Percentiles rank a stretch among this genome's conserved stretches.
phyloP scores from a whole-genome alignment of 2,329 filamentous ascomycete genomes.

The Teratosphaeria nubilosa region DNA sequence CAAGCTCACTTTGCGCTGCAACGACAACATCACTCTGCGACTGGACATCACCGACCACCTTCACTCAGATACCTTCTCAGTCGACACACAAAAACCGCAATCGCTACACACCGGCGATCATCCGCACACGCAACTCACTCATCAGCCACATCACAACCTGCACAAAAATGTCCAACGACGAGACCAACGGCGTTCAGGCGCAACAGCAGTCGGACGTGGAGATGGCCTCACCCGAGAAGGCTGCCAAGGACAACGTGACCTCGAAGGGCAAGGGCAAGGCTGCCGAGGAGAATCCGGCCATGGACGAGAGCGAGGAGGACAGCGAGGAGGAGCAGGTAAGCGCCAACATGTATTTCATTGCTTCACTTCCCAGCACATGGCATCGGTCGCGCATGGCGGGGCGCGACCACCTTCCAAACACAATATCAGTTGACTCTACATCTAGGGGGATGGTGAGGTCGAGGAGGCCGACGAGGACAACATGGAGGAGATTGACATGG shows the following conservation, averaged over 20 bases:
- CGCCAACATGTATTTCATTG: background rate
- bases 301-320: slow-evolving; percentile 46
- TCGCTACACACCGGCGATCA: background rate
- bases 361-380: background rate
- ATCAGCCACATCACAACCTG: background rate
- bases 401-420: background rate
- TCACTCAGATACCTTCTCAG: background rate
- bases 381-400: background rate
- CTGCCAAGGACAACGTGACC: slow-evolving; percentile 42
- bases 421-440: background rate
- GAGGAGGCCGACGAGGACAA: slow-evolving; percentile 70
- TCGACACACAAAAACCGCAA: background rate
- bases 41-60: background rate
- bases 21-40: background rate
- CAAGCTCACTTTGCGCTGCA: background rate
- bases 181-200: slow-evolving; percentile 3
- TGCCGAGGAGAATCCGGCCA: slow-evolving; percentile 56
- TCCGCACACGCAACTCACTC: background rate
- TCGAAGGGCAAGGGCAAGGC: slow-evolving; percentile 73
- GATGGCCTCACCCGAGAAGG: slow-evolving; percentile 34
- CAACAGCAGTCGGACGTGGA: slow-evolving; percentile 24
- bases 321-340: slow-evolving; percentile 37
- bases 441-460: slow-evolving; percentile 28
- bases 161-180: slow-evolving; percentile 15
- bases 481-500: slow-evolving; percentile 81